phyloP scores from a whole-genome alignment of 345 rosid genomes.

The Cardiospermum halicacabum region DNA sequence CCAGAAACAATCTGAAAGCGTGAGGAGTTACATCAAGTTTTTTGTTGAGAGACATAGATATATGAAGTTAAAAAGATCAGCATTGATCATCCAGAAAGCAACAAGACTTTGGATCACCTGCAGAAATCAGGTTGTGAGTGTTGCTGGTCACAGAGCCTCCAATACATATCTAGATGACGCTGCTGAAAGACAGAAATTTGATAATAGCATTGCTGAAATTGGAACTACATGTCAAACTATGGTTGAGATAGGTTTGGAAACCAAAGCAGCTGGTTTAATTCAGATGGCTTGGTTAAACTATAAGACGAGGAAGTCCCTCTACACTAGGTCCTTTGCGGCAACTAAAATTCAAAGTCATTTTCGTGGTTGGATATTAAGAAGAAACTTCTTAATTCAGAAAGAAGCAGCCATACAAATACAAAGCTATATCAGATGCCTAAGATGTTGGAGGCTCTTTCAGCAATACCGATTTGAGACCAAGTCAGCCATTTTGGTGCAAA shows the following conservation, averaged over 20 bases:
- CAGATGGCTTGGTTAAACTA: constrained; percentile 54
- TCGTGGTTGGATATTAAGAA: constrained; percentile 44
- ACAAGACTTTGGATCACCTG: constrained; percentile 44
- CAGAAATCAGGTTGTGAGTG: constrained; percentile 14
- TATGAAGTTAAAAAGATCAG: constrained; percentile 39
- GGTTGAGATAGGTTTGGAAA: constrained; percentile 18
- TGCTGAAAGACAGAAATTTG: constrained; percentile 20
- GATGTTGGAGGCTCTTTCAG: constrained; percentile 26
- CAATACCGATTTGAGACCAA: constrained; percentile 27
- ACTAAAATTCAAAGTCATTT: constrained; percentile 41
- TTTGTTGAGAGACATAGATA: constrained; percentile 48
- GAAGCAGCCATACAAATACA: constrained; percentile 41
- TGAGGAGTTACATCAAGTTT: constrained; percentile 31
- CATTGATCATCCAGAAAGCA: constrained; percentile 51
- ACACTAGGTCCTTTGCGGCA: constrained; percentile 36
- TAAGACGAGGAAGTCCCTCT: constrained; percentile 18
- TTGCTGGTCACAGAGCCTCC: constrained; percentile 8
- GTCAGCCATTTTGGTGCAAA: constrained; percentile 57
- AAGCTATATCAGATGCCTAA: constrained; percentile 25
- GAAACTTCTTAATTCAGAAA: constrained; percentile 31
- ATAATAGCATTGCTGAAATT: constrained; percentile 15
- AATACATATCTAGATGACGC: constrained; percentile 21
- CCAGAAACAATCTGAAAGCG: constrained; percentile 22
- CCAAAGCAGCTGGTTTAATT: constrained; percentile 45
- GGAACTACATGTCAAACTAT: constrained; percentile 8